Evolutionary conservation across 768 basidiomycete species (phyloP), one percentile per base, ranked within the genome.

Genomic region (Myochromella boudieri): DNA sequence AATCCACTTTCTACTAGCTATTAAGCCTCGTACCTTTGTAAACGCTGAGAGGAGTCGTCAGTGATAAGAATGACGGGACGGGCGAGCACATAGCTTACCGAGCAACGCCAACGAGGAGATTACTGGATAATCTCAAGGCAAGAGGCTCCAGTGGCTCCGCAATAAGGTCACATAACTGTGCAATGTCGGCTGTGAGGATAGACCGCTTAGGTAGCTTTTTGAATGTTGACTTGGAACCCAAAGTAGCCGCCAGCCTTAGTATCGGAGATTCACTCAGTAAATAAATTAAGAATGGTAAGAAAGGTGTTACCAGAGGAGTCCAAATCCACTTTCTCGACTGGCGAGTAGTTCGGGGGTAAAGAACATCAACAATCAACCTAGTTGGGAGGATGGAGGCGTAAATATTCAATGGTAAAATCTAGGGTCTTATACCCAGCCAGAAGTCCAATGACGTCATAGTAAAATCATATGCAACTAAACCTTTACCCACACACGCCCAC

Each of bases 81-180:
- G n/a, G n/a, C n/a, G n/a, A 8, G 28, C 14, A 29, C 29, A 17
- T 17, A 53, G 57, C 80, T 49, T 64, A 92, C 92, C 92, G 81
- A 17, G 87, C 89, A 27, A 87, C 93, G 3, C 93, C 93, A 50
- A 95, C 85, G 76, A 95, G 83, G 33, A 95, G 68, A 60, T 91
- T 92, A 48, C 91, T 91, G 8, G 92, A 93, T 44, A 95, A 69
- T 53, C 93, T 76, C 46, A 95, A 68, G 2, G 93, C 92, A 26
- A 95, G 74, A 29, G 93, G 93, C 55, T 95, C 93, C 18, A 74
- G 65, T n/a, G 93, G 93, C 56, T 87, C 76, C 21, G 82, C 78
- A 42, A 95, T 93, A 29, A 92, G 75, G 28, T 74, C 78, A 62
- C 93, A 95, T 59, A 95, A 66, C 63, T 87, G 79, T 26, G 81